phyloP scores from a whole-genome alignment of 2,329 filamentous ascomycete species.

The Penicillium sp. region DNA sequence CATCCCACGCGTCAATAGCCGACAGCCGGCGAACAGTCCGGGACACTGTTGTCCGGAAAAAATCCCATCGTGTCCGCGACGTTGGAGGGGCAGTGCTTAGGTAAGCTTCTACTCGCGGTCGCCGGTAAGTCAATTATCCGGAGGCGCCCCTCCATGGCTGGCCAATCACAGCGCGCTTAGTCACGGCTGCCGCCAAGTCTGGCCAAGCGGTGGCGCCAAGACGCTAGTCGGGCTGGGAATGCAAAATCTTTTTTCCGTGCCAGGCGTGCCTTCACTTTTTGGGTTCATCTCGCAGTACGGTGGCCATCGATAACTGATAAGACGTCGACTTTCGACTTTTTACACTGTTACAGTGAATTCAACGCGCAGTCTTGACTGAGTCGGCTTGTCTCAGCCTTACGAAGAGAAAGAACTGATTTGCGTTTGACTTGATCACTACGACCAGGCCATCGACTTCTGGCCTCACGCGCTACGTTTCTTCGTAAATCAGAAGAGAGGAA shows the following conservation, averaged over 20 bases:
- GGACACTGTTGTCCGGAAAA: conserved; percentile 14
- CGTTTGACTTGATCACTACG: too few relatives aligned
- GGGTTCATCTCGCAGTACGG: not conserved
- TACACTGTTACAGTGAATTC: too few relatives aligned
- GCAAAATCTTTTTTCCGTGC: conserved; percentile 11
- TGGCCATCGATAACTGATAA: not conserved
- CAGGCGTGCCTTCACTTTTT: not conserved
- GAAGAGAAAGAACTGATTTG: too few relatives aligned
- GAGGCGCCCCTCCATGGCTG: not conserved
- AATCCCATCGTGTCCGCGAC: not conserved
- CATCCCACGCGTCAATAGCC: conserved; percentile 4
- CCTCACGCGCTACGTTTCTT: not conserved
- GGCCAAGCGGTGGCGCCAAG: not conserved
- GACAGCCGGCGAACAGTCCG: conserved; percentile 5
- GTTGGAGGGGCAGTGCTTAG: conserved; percentile 5
- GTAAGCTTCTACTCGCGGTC: not conserved
- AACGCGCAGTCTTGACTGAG: too few relatives aligned
- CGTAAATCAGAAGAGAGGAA: not conserved
- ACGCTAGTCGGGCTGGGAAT: not conserved
- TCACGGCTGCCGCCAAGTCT: not conserved
- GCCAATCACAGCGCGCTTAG: not conserved
- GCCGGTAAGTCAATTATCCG: not conserved
- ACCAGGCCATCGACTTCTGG: not conserved
- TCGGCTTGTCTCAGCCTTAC: too few relatives aligned
- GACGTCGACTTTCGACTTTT: too few relatives aligned